phyloP scores from a whole-genome alignment of 345 rosid species.

The Corchorus capsularis region DNA sequence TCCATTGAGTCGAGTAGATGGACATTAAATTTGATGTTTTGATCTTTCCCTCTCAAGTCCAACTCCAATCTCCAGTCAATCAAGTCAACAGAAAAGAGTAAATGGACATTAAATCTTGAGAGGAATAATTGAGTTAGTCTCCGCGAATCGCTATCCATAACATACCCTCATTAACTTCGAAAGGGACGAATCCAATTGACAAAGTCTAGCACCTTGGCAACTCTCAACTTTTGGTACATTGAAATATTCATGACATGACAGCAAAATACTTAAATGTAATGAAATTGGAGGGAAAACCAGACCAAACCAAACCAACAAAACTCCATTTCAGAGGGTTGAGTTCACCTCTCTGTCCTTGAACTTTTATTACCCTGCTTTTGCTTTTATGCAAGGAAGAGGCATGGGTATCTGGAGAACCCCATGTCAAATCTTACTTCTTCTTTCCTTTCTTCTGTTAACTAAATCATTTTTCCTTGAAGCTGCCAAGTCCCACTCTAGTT shows the following conservation, averaged over 20 bases:
- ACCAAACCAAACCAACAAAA: not conserved
- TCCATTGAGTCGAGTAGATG: too few relatives aligned
- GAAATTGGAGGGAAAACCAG: not conserved
- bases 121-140: too few relatives aligned
- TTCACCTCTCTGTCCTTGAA: not conserved
- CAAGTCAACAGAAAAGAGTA: too few relatives aligned
- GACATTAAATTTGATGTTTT: too few relatives aligned
- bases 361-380: not conserved
- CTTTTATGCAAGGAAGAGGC: not conserved
- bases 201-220: too few relatives aligned
- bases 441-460: not conserved
- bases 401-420: not conserved
- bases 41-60: too few relatives aligned
- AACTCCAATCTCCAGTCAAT: too few relatives aligned
- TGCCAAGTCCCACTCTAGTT: not conserved
- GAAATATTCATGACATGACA: not conserved
- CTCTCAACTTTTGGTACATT: not conserved
- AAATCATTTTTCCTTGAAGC: not conserved
- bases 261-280: not conserved
- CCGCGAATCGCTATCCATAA: too few relatives aligned
- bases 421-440: not conserved
- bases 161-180: too few relatives aligned
- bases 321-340: not conserved
- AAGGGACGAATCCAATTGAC: too few relatives aligned
- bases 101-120: too few relatives aligned